Percentiles rank a stretch among this genome's conserved stretches.
Conservation (phyloP, 2,329 filamentous ascomycete genomes). For the Ceratocystis colombiana region DNA sequence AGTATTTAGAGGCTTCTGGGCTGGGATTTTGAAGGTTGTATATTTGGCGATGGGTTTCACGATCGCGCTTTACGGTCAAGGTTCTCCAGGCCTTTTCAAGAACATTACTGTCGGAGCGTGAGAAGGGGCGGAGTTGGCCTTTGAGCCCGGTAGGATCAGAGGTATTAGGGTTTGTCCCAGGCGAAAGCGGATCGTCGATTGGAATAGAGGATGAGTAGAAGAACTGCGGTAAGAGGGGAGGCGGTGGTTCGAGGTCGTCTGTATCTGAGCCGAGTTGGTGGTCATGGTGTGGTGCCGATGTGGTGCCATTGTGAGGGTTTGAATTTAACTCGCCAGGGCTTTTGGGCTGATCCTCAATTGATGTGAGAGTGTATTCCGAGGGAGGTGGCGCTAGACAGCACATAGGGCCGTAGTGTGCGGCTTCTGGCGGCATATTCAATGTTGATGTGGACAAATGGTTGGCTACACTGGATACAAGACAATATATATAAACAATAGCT, state of each 20-base stretch:
- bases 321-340: neutral
- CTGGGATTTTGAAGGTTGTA: conserved; percentile 22
- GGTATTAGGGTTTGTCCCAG: conserved; percentile 40
- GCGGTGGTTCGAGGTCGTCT: conserved; percentile 39
- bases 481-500: neutral
- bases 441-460: neutral
- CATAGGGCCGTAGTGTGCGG: conserved; percentile 36
- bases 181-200: conserved; percentile 80
- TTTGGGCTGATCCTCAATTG: neutral
- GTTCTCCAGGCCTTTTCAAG: conserved; percentile 68
- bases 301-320: neutral
- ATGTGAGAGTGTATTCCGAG: neutral
- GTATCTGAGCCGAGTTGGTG: conserved; percentile 31
- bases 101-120: conserved; percentile 64
- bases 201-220: conserved; percentile 76
- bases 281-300: neutral
- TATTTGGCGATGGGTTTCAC: conserved; percentile 39
- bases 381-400: conserved; percentile 45
- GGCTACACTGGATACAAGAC: neutral
- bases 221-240: conserved; percentile 59
- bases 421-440: conserved; percentile 15
- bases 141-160: conserved; percentile 42
- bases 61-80: conserved; percentile 43
- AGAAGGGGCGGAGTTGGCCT: conserved; percentile 65
- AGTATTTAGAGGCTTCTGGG: conserved; percentile 29